Base-by-base conservation (phyloP, 2,329 filamentous ascomycete species). In the Alternaria sp. region DNA sequence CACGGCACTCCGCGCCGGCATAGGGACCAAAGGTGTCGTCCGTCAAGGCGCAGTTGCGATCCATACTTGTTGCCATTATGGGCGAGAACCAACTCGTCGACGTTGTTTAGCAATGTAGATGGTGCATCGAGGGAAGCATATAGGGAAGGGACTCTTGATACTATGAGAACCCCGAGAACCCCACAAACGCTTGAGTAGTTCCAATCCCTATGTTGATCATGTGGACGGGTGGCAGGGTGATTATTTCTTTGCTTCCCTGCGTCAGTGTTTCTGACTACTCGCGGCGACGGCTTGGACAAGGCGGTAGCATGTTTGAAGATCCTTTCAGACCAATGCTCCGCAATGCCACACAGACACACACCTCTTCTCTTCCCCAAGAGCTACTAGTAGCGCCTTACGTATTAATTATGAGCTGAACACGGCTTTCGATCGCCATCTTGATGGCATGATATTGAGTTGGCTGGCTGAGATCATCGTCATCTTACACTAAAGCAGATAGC, bases 11-110 rank as follows among this genome's bases (percentile, higher is more conserved):
- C 25, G 56, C 55, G 21, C 74, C 76, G 55, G 74, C 76, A 37
- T 70, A 77, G 6, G 77, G 77, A 46, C 77, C 76, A 44, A 79
- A 75, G 14, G 69, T 76, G 54, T 75, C 65, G 68, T 79, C 77
- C 28, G 76, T 64, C 26, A 62, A 63, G 18, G 65, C 62, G 67
- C 74, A 76, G 28, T 62, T 37, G 25, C 56, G 46, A 61, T 44
- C 47, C 55, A 68, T 60, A 50, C 54, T 65, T 5, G 71, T 69
- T 57, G 71, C 67, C 74, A 76, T 76, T 60, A 68, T 44, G 46
- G 55, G 43, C 37, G 44, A 60, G 26, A 58, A 47, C 66, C 55
- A 67, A 70, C 67, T 68, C 68, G 63, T 67, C 21, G 55, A 64
- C 61, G 65, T 60, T 67, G 64, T 58, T 60, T 65, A 72, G 60